Base-by-base conservation (phyloP, 2,329 filamentous ascomycete species). In the Diaporthe aspalathi region DNA sequence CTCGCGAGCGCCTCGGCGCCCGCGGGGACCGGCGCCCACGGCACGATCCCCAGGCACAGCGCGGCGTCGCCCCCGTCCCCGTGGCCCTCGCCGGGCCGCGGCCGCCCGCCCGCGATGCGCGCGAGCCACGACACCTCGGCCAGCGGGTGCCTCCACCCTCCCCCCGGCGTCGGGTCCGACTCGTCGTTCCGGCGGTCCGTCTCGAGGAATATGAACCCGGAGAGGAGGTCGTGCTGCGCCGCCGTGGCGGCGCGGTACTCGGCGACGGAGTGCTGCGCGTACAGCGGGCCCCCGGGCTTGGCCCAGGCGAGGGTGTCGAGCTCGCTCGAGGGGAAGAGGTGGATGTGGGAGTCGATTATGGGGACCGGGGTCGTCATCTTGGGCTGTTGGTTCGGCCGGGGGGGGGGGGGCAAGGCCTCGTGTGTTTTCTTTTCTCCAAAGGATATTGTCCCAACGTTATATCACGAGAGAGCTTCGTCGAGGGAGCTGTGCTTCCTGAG, bases 291-390 rank as follows among this genome's bases (percentile, higher is more conserved):
- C 57, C 85, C 83, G 6, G 89, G 83, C 4, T 81, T 86, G 82
- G 89, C 89, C 94, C 94, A 97, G 71, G 88, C 83, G 74, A 97
- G 88, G 49, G 88, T 87, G 68, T 86, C 78, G 67, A 92, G 79
- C 76, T 95, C 92, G 67, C 88, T 87, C 56, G 84, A 81, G 54
- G 94, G 93, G 85, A 90, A 97, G 78, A 98, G 90, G 83, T 98
- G 95, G 82, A 98, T 92, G 85, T 98, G 95, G 49, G 94, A 92
- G 84, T 98, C 95, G 81, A 98, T 90, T 78, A 97, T 91, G 77
- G 86, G 89, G 80, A 87, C 82, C 70, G 52, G 68, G 69, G 69
- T 62, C 49, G 71, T 66, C 71, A 73, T 73, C 4, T 35, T 70
- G 53, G 40, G 40, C 22, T 43, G 14, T 14, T 29, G n/a, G 16